These are phyloP conservation scores for Galerina marginata DNA, from an alignment of 768 basidiomycete species.

Conservation along the genomic window DNA sequence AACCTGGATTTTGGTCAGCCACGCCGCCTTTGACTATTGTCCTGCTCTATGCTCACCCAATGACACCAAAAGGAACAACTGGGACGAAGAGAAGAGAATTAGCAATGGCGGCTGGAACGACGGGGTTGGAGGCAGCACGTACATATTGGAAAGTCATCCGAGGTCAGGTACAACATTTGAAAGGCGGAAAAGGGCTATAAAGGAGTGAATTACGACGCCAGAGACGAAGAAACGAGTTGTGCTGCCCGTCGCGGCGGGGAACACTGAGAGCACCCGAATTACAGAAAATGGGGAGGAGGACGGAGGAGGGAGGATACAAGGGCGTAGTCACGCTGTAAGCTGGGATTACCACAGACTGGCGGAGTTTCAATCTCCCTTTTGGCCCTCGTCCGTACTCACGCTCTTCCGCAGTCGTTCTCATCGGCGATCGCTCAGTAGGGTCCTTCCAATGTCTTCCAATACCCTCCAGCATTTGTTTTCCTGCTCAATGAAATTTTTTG, in stretches of 20 bases:
- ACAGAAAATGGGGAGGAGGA: constrained; percentile 7
- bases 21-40: background rate
- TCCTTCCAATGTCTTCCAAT: background rate
- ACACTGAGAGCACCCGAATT: constrained; percentile 15
- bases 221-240: constrained; percentile 34
- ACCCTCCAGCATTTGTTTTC: background rate
- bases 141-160: constrained; percentile 92
- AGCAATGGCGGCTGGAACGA: constrained; percentile 11
- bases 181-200: constrained; percentile 30
- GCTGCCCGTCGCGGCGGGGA: constrained; percentile 27
- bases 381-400: constrained; percentile 1
- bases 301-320: constrained; percentile 15
- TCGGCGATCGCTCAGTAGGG: background rate
- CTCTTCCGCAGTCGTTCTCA: constrained; percentile 6
- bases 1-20: constrained; percentile 56
- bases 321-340: constrained; percentile 8
- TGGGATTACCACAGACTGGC: constrained; percentile 7
- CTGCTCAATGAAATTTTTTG: no score
- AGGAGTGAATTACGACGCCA: constrained; percentile 48
- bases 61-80: constrained; percentile 92
- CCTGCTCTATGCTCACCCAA: constrained; percentile 59
- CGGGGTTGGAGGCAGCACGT: constrained; percentile 38
- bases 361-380: constrained; percentile 19
- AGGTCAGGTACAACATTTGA: constrained; percentile 86
- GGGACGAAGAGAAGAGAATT: constrained; percentile 22